A percentile compares a stretch with the other conserved stretches of the same genome.
phyloP scores from a whole-genome alignment of 345 rosid species.

The Lepidium aucheri region DNA sequence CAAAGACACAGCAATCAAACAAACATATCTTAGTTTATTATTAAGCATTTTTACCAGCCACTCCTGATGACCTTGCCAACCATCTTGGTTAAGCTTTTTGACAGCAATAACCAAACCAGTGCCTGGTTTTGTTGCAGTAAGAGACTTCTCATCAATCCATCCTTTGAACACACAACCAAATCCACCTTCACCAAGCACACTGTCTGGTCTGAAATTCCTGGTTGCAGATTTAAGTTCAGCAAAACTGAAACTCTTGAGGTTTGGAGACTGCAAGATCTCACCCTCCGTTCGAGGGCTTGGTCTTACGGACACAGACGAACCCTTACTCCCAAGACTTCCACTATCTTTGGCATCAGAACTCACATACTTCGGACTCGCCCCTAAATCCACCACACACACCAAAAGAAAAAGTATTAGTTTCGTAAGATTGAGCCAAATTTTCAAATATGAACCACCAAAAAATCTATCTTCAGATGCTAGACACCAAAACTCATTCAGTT shows the following conservation, averaged over 20 bases:
- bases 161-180: constrained; percentile 81
- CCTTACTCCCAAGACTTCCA: constrained; percentile 37
- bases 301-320: constrained; percentile 33
- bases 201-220: constrained; percentile 69
- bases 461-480: background rate
- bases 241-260: constrained; percentile 54
- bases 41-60: constrained; percentile 50
- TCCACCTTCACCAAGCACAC: constrained; percentile 81
- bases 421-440: background rate
- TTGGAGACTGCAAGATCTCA: constrained; percentile 59
- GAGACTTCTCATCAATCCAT: constrained; percentile 65
- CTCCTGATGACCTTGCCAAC: constrained; percentile 71
- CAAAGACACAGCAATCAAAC: background rate
- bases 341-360: constrained; percentile 24
- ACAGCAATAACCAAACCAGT: constrained; percentile 71
- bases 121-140: constrained; percentile 63
- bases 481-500: background rate
- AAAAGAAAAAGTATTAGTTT: background rate
- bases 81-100: constrained; percentile 63
- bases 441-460: background rate
- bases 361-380: constrained; percentile 23
- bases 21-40: background rate
- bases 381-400: constrained; percentile 18
- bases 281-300: constrained; percentile 60
- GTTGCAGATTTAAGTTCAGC: constrained; percentile 56